Conservation (phyloP, 805 yeast species). For the Wickerhamiella shivajii region DNA sequence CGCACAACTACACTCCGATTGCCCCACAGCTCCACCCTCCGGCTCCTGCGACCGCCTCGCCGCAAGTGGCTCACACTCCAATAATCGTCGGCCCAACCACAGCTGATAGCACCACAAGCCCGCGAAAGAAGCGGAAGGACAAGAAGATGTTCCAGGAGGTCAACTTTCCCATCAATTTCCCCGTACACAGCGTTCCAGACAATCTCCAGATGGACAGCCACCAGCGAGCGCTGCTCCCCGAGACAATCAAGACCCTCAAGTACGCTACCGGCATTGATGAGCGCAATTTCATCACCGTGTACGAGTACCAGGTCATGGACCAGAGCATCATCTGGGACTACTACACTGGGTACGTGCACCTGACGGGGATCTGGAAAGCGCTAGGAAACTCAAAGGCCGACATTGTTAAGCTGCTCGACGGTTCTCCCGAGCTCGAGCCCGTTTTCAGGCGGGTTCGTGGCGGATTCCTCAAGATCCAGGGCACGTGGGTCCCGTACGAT, state of each 20-base stretch:
- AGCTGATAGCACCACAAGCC: no score
- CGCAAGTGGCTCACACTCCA: no score
- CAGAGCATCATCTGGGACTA: conserved; percentile 81
- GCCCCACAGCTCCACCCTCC: not conserved
- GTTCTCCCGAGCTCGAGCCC: conserved; percentile 45
- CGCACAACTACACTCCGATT: no score
- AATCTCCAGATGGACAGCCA: conserved; percentile 10
- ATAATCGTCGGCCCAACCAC: no score
- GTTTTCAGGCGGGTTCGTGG: conserved; percentile 68
- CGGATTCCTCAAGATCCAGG: conserved; percentile 83
- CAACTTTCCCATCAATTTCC: conserved; percentile 21
- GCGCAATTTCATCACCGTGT: conserved; percentile 55
- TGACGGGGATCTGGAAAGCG: conserved; percentile 80
- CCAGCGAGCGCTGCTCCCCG: conserved; percentile 14
- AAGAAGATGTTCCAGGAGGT: conserved; percentile 1
- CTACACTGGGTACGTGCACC: conserved; percentile 69
- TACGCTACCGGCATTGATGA: conserved; percentile 64
- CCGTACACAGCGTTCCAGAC: conserved; percentile 18
- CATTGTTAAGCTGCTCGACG: conserved; percentile 54
- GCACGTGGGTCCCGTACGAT: conserved; percentile 76
- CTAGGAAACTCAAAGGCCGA: conserved; percentile 59
- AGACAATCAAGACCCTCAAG: conserved; percentile 19
- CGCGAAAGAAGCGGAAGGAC: conserved; percentile 1
- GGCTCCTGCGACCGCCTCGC: not conserved
- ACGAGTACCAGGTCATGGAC: conserved; percentile 51